Evolutionary conservation across 805 yeast species (phyloP), one percentile per base, ranked within the genome.

Genomic region (Metschnikowia henanensis): DNA sequence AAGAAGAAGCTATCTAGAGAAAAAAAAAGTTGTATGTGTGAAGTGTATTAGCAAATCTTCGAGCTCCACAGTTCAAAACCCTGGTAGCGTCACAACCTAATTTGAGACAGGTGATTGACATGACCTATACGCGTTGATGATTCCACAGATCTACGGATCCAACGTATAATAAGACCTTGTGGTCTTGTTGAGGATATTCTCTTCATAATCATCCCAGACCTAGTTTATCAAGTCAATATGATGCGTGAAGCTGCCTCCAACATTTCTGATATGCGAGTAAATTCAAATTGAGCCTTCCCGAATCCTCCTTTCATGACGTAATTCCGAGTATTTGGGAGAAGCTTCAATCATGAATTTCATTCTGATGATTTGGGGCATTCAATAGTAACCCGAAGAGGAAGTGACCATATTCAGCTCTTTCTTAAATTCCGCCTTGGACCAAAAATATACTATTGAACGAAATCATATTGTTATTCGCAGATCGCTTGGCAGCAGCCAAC

Each of bases 241-340:
- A 20, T 32, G 9, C 19, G 16, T 6, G 45, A 30, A 5, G 45
- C 40, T 17, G 32, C 31, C 3, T 37, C 41, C 28, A 42, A 36
- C 30, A 42, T 28, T 16, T 42, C 37, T 13, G 41, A 36, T 10
- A 42, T 36, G 9, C 46, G 41, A 5, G 34, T 37, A 6, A 84
- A 60, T 49, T 82, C 81, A 2, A 59, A 50, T 47, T 82, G 86
- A 0, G 87, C 90, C 26, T 55, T 60, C 0, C 56, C 65, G 71
- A 79, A 76, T 46, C 81, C 76, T 0, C 70, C 67, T 2, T 59
- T 60, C 33, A 68, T 70, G 10, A 87, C 58, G 0, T 79, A 81
- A 57, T 90, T 95, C 48, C 95, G 73, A 90, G 75, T 4, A 77
- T 76, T 0, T 97, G 97, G 58, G 86, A 89, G 2, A 86, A 73